A percentile compares a stretch with the other conserved stretches of the same genome.
Conservation (phyloP, 345 rosid genomes). For the Aegle marmelos region DNA sequence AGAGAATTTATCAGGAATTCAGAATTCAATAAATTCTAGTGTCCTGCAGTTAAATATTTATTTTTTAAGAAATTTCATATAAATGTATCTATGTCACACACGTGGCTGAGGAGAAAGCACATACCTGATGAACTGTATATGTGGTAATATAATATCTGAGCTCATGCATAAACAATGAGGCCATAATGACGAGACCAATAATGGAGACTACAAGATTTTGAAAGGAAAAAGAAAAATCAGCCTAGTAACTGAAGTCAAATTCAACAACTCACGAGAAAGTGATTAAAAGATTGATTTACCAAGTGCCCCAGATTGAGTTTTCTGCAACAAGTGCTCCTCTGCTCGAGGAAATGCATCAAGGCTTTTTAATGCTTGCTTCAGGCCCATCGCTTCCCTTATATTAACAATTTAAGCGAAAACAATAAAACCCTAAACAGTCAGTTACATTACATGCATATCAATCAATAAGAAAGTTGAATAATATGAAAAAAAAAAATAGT, state of each 20-base stretch:
- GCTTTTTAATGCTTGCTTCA: conserved; percentile 80
- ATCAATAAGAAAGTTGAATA: background rate
- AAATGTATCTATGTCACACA: background rate
- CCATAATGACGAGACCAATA: conserved; percentile 82
- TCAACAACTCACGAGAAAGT: background rate
- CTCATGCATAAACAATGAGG: conserved; percentile 83
- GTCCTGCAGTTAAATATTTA: background rate
- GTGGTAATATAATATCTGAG: conserved; percentile 75
- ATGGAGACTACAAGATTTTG: conserved; percentile 60
- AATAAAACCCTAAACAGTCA: background rate
- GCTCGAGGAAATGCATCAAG: conserved; percentile 96
- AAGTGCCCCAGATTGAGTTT: conserved; percentile 91
- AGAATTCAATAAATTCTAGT: background rate
- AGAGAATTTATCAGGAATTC: background rate
- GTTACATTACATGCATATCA: background rate
- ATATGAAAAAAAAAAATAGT: background rate
- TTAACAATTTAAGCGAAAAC: background rate
- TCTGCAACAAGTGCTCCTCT: conserved; percentile 90
- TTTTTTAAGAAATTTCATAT: background rate
- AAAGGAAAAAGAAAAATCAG: background rate
- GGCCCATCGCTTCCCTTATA: conserved; percentile 48
- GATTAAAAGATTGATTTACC: conserved; percentile 36
- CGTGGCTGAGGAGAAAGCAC: background rate
- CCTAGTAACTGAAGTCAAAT: background rate
- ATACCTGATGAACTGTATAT: conserved; percentile 88